A percentile compares a stretch with the other conserved stretches of the same genome.
phyloP scores from a whole-genome alignment of 805 yeast genomes.

The Grigorovia humatica region DNA sequence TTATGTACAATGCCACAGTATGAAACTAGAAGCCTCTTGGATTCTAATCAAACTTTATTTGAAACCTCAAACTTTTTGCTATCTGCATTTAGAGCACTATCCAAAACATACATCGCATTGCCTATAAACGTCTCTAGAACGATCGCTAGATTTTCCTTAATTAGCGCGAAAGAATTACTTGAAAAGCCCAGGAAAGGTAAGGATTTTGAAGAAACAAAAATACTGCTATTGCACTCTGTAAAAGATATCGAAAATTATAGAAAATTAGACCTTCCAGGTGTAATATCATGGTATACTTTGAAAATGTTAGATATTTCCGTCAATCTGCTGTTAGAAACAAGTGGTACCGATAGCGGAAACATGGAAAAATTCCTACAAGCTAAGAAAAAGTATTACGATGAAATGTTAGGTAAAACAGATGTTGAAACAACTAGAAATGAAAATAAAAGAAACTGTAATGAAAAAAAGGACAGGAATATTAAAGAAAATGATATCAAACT shows the following conservation, averaged over 20 bases:
- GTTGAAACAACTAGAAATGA: not conserved
- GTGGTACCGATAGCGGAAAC: conserved; percentile 30
- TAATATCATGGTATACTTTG: conserved; percentile 47
- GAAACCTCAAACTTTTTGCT: conserved; percentile 57
- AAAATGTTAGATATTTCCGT: conserved; percentile 49
- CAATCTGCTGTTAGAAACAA: conserved; percentile 47
- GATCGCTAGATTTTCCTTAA: conserved; percentile 49
- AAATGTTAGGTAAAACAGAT: conserved; percentile 18
- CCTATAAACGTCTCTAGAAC: conserved; percentile 56
- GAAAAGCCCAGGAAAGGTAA: conserved; percentile 82
- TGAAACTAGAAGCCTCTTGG: conserved; percentile 28
- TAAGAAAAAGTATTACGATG: conserved; percentile 21
- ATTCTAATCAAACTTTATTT: conserved; percentile 58
- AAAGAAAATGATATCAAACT: not conserved
- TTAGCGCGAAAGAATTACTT: conserved; percentile 65
- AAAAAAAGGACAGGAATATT: not conserved
- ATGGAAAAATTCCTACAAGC: conserved; percentile 22
- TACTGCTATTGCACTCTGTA: conserved; percentile 41
- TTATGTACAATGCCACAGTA: conserved; percentile 31
- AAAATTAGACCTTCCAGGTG: conserved; percentile 46
- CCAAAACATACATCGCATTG: conserved; percentile 42
- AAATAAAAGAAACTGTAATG: no score
- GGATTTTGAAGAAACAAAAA: conserved; percentile 58
- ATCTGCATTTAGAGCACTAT: conserved; percentile 37
- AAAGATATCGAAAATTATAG: conserved; percentile 43